phyloP scores from a whole-genome alignment of 129 eudicot species.

The Tagetes patula region DNA sequence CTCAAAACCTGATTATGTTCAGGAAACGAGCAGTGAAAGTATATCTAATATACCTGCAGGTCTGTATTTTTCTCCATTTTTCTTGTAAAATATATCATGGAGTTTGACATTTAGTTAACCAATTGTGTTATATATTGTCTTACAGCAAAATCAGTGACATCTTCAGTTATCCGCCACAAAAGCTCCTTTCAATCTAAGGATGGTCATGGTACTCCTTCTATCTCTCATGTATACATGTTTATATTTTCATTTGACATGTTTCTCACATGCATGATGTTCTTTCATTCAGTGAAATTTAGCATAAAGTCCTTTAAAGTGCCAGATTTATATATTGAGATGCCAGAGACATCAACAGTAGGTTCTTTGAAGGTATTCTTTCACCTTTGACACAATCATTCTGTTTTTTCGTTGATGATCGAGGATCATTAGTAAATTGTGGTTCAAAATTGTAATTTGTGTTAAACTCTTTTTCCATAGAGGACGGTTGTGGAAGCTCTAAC shows the following conservation, averaged over 20 bases:
- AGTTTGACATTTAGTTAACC: slow-evolving; percentile 12
- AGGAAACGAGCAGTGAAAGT: slow-evolving; percentile 74
- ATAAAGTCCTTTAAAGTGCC: slow-evolving; percentile 93
- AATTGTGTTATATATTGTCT: slow-evolving; percentile 6
- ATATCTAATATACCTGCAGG: slow-evolving; percentile 73
- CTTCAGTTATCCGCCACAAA: slow-evolving; percentile 43
- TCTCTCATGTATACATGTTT: slow-evolving; percentile 2
- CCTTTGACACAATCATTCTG: slow-evolving; percentile 5
- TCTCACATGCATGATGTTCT: slow-evolving; percentile 37
- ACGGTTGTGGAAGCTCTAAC: slow-evolving; percentile 80
- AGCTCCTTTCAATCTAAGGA: slow-evolving; percentile 43
- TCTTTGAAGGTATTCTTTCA: slow-evolving; percentile 69
- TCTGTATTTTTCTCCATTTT: slow-evolving; percentile 13
- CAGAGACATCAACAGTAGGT: slow-evolving; percentile 87
- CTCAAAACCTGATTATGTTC: slow-evolving; percentile 45
- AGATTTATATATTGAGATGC: slow-evolving; percentile 87
- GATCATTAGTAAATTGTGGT: not conserved
- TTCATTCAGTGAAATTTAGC: slow-evolving; percentile 72
- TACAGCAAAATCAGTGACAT: slow-evolving; percentile 48
- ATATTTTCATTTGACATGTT: not conserved
- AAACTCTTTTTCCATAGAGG: slow-evolving; percentile 45
- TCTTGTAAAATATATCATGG: not conserved
- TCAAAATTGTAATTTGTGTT: slow-evolving; percentile 13
- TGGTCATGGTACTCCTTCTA: slow-evolving; percentile 48
- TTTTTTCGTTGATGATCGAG: not conserved